phyloP scores from a whole-genome alignment of 108 stramenopile species.

The Fragilaria radians region DNA sequence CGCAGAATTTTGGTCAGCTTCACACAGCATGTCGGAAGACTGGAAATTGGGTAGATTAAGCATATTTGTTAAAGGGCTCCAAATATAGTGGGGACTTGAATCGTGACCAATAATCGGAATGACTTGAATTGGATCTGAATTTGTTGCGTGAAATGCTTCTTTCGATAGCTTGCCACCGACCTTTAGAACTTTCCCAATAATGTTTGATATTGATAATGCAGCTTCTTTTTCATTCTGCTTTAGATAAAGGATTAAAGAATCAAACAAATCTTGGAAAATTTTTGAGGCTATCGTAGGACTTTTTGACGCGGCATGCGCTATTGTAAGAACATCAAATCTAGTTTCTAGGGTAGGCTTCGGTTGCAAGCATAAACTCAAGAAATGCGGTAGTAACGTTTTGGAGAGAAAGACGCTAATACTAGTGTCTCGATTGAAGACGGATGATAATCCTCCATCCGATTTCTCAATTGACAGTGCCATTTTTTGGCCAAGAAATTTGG shows the following conservation, averaged over 20 bases:
- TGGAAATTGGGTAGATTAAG: slow-evolving; percentile 28
- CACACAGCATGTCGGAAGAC: slow-evolving; percentile 27
- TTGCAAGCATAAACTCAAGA: slow-evolving; percentile 17
- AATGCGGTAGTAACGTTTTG: slow-evolving; percentile 23
- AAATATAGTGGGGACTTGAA: background rate
- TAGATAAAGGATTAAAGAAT: too few relatives aligned
- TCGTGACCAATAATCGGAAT: background rate
- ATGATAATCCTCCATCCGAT: too few relatives aligned
- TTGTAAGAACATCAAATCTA: slow-evolving; percentile 1
- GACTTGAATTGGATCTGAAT: background rate
- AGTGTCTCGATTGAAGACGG: too few relatives aligned
- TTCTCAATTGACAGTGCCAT: too few relatives aligned
- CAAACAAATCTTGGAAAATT: background rate
- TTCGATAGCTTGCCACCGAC: background rate
- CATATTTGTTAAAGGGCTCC: slow-evolving; percentile 13
- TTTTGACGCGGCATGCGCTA: background rate
- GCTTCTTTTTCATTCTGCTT: background rate
- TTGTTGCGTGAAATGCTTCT: background rate
- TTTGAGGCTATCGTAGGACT: slow-evolving; percentile 1
- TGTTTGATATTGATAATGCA: background rate
- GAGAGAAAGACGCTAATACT: slow-evolving; percentile 23
- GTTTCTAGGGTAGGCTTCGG: slow-evolving; percentile 20
- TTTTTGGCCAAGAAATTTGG: too few relatives aligned
- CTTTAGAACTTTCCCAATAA: background rate
- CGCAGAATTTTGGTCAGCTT: slow-evolving; percentile 13